A percentile compares a stretch with the other conserved stretches of the same genome.
Evolutionary conservation across 306 rosid species (phyloP).

Genomic region (Inga laurina): DNA sequence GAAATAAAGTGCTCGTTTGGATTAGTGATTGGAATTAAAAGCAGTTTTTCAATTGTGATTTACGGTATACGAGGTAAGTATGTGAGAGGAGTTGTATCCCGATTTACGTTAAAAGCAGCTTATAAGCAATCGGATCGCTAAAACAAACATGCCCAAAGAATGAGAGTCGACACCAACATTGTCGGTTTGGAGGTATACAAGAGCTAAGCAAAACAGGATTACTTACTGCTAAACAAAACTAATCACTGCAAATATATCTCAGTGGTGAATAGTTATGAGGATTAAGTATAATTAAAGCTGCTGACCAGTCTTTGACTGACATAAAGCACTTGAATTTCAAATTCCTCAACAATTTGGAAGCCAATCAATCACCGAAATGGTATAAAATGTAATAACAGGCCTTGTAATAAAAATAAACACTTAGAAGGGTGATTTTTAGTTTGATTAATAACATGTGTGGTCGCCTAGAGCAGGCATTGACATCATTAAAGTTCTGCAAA

Average conservation of each 20-base stretch:
- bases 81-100: no score
- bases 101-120: no score
- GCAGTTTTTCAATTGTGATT: no score
- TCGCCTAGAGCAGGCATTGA: neutral
- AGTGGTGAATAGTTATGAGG: constrained; percentile 14
- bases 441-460: constrained; percentile 12
- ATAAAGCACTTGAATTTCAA: neutral
- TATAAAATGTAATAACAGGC: constrained; percentile 2
- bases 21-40: no score
- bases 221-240: constrained; percentile 12
- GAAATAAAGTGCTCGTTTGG: neutral
- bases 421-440: constrained; percentile 7
- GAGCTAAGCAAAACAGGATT: constrained; percentile 20
- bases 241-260: neutral
- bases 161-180: constrained; percentile 12
- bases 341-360: constrained; percentile 22
- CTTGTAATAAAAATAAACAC: neutral
- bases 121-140: no score
- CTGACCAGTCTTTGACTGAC: neutral
- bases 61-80: no score
- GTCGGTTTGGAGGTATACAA: neutral
- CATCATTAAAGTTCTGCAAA: constrained; percentile 22
- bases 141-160: neutral
- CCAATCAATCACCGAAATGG: neutral
- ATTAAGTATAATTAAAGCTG: constrained; percentile 8